Percentiles rank a stretch among this genome's conserved stretches.
Conservation (phyloP, 1,139 yeast species). For the Lodderomyces elongisporus region DNA sequence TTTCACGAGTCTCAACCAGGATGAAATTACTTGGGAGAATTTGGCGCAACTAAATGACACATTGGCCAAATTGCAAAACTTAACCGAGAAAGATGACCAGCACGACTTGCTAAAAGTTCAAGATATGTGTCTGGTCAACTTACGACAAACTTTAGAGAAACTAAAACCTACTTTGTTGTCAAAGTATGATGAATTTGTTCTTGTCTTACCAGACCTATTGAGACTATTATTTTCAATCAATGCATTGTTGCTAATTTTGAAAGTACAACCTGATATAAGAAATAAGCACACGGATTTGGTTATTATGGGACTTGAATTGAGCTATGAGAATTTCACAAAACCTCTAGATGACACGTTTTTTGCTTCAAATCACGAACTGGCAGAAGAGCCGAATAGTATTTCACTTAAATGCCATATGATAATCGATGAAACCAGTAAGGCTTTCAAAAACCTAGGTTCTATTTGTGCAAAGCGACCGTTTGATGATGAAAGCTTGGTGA, state of each 20-base stretch:
- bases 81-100: background rate
- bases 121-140: background rate
- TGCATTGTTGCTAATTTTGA: background rate
- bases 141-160: background rate
- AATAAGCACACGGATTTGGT: conserved; percentile 1
- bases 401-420: too few species aligned
- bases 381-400: too few species aligned
- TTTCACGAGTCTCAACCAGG: background rate
- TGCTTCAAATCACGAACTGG: too few species aligned
- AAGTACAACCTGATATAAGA: background rate
- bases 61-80: conserved; percentile 1
- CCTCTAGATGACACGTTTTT: too few species aligned
- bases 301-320: background rate
- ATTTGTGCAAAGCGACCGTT: conserved; percentile 4
- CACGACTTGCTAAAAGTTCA: background rate
- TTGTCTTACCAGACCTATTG: conserved; percentile 1
- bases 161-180: background rate
- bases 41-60: conserved; percentile 2
- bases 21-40: conserved; percentile 2
- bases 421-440: conserved; percentile 5
- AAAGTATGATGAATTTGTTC: background rate
- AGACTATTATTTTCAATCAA: background rate
- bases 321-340: too few species aligned
- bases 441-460: conserved; percentile 8
- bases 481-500: conserved; percentile 10